Conservation (phyloP, 257 asterid species). For the Thymus mandschuricus region DNA sequence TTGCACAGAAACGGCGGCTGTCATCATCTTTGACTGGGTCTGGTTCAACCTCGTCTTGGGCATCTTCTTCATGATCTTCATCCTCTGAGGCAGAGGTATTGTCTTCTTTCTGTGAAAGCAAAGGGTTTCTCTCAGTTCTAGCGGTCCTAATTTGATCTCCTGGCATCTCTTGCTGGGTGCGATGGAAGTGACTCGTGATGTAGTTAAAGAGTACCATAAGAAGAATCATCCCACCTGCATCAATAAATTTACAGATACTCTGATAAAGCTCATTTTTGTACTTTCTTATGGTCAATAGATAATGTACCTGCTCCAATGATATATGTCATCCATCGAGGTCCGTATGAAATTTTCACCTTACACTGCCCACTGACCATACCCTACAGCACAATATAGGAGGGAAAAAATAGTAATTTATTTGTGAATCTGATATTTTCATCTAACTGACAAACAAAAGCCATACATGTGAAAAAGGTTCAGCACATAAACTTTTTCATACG, state of each 20-base stretch:
- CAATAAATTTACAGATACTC: conserved; percentile 13
- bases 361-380: conserved; percentile 46
- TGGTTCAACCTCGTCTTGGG: conserved; percentile 29
- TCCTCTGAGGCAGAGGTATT: conserved; percentile 50
- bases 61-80: conserved; percentile 43
- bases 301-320: conserved; percentile 60
- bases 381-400: conserved; percentile 42
- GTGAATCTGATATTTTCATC: conserved; percentile 1
- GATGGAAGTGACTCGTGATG: conserved; percentile 36
- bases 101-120: conserved; percentile 63
- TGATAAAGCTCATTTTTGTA: background rate
- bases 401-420: background rate
- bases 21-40: conserved; percentile 48
- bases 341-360: conserved; percentile 63
- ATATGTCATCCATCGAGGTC: conserved; percentile 76
- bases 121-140: conserved; percentile 55
- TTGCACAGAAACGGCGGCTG: conserved; percentile 60
- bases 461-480: conserved; percentile 10
- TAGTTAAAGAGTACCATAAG: conserved; percentile 48
- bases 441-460: background rate
- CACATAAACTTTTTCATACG: conserved; percentile 2
- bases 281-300: conserved; percentile 6
- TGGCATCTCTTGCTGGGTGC: conserved; percentile 33
- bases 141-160: conserved; percentile 37
- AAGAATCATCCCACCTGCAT: conserved; percentile 59